Evolutionary conservation across 306 rosid species (phyloP), one percentile per base, ranked within the genome.

Genomic region (Abrus pulchellus): DNA sequence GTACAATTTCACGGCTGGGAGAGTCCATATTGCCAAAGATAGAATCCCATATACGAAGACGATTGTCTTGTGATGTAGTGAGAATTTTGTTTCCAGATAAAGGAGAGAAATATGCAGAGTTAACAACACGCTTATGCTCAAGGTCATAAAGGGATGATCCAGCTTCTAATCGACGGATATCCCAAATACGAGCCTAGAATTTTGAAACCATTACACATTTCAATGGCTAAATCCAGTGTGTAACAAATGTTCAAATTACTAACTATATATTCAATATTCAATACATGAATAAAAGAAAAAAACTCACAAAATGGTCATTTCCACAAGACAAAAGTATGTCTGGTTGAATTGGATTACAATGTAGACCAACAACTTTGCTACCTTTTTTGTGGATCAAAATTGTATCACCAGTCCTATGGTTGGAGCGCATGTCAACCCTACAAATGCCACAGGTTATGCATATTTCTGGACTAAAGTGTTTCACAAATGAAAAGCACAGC

Each of bases 1-100:
- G 99, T 43, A 94, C 99, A 78, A 94, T 94, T 87, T 94, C 97
- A 83, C 97, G 92, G 86, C 99, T 91, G 13, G 99, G 99, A 41
- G 93, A 84, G 56, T 91, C 91, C 94, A 94, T 74, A 72, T 91
- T 85, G 41, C 97, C 93, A 79, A 89, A 76, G 81, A 94, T 91
- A 33, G 97, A 94, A 83, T 94, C 99, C 99, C 97, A 94, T 65
- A 94, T 73, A 68, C 95, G 92, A 80, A 94, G 92, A 54, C 95
- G 97, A 72, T 91, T 94, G 82, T 94, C 99, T 81, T 84, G 93
- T 48, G 99, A 88, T 53, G 99, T 93, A 32, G 95, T 94, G 53
- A 94, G 95, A 77, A 94, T 89, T 89, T 94, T 94, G 87, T 53
- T 81, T 62, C 99, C 97, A 41, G 99, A 85, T 7, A 87, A 0